Conservation (phyloP, 2,329 filamentous ascomycete genomes). For the Thyridium curvatum region DNA sequence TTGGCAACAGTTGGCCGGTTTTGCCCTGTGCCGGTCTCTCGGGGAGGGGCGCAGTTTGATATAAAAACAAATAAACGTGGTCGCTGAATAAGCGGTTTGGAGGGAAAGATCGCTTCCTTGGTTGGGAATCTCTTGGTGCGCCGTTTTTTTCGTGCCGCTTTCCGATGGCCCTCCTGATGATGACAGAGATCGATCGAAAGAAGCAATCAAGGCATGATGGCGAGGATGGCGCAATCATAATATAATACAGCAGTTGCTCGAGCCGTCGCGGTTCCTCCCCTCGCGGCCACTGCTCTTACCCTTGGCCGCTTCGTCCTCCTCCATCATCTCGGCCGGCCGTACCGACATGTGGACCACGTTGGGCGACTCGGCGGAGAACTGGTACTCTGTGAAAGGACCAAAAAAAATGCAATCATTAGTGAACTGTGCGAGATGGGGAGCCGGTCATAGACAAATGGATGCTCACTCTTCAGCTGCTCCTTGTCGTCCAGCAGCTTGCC, state of each 20-base stretch:
- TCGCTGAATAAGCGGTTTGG: too few relatives aligned
- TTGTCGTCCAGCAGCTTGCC: conserved; percentile 90
- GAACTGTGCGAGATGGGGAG: too few relatives aligned
- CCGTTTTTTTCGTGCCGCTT: too few relatives aligned
- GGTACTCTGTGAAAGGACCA: conserved; percentile 56
- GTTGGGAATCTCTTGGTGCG: too few relatives aligned
- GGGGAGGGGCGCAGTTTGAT: too few relatives aligned
- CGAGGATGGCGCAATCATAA: conserved; percentile 27
- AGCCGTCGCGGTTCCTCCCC: conserved; percentile 31
- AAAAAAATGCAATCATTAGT: too few relatives aligned
- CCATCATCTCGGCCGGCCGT: conserved; percentile 78
- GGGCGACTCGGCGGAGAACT: conserved; percentile 64
- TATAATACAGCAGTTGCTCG: conserved; percentile 44
- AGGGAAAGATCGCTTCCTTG: too few relatives aligned
- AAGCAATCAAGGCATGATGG: not conserved
- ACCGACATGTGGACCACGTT: conserved; percentile 96
- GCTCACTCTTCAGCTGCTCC: conserved; percentile 72
- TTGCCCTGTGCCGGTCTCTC: too few relatives aligned
- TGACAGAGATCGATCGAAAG: not conserved
- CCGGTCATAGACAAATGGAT: not conserved
- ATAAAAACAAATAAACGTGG: too few relatives aligned
- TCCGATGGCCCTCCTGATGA: too few relatives aligned
- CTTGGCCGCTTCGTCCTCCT: conserved; percentile 68
- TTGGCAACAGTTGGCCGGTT: too few relatives aligned
- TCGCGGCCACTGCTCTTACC: conserved; percentile 45